These are phyloP conservation scores for Eutrema heterophyllum DNA, from an alignment of 345 rosid genomes.

Conservation along the genomic window DNA sequence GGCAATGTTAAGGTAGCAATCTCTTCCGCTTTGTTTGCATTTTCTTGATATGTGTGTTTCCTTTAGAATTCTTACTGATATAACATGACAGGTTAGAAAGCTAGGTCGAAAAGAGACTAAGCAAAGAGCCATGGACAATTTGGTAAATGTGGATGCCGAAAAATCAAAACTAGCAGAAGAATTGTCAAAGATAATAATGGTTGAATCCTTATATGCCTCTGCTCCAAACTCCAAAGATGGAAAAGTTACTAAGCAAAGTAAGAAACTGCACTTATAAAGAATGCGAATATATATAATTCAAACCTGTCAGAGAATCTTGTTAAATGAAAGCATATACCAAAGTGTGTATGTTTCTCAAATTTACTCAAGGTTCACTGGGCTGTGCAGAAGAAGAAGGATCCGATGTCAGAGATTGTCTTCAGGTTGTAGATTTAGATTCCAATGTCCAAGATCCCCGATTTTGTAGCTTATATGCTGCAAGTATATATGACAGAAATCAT, in stretches of 20 bases:
- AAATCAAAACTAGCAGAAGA: constrained; percentile 59
- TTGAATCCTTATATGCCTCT: constrained; percentile 36
- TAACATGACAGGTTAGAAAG: constrained; percentile 41
- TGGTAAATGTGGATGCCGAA: constrained; percentile 39
- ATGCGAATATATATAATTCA: no score
- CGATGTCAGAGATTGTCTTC: no score
- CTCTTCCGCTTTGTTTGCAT: not conserved
- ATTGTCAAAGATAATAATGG: constrained; percentile 63
- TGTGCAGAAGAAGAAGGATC: constrained; percentile 47
- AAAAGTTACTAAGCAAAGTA: constrained; percentile 15
- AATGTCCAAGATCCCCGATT: constrained; percentile 51
- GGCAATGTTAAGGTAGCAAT: constrained; percentile 42
- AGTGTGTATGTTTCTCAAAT: not conserved
- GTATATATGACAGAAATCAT: constrained; percentile 46
- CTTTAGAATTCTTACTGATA: not conserved
- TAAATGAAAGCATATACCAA: no score
- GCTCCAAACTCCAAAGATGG: constrained; percentile 31
- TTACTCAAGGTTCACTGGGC: constrained; percentile 14
- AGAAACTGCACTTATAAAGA: not conserved
- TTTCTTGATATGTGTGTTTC: not conserved
- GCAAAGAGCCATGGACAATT: constrained; percentile 25
- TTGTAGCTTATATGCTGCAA: constrained; percentile 66
- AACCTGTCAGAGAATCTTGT: no score
- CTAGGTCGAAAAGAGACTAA: constrained; percentile 31
- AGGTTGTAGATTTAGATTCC: constrained; percentile 63